These are phyloP conservation scores for Termitomyces sp. DNA, from an alignment of 768 basidiomycete genomes.

Conservation along the genomic window DNA sequence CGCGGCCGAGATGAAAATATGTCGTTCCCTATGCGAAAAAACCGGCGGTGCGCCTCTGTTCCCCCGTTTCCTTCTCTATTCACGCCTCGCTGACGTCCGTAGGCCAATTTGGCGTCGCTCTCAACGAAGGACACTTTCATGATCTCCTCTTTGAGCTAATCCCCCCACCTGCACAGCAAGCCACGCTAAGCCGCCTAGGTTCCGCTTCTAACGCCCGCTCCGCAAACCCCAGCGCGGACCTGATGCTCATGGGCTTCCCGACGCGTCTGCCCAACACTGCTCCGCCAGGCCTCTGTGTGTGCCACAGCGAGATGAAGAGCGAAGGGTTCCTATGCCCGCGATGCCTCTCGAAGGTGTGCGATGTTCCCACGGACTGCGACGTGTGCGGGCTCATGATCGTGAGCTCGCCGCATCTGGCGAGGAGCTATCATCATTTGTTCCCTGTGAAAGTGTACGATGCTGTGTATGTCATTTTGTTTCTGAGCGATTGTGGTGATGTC, in stretches of 20 bases:
- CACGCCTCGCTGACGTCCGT: slow-evolving; percentile 9
- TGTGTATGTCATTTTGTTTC: slow-evolving; percentile 51
- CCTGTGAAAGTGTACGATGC: slow-evolving; percentile 83
- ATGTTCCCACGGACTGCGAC: slow-evolving; percentile 97
- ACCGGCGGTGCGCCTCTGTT: slow-evolving; percentile 69
- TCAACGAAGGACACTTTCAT: slow-evolving; percentile 96
- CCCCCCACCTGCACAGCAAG: slow-evolving; percentile 84
- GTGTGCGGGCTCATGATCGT: slow-evolving; percentile 98
- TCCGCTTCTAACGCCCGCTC: slow-evolving; percentile 35
- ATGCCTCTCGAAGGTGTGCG: slow-evolving; percentile 90
- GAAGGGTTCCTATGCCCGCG: slow-evolving; percentile 95
- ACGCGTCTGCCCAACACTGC: slow-evolving; percentile 83
- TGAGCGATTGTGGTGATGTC: neutral
- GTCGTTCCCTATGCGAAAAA: slow-evolving; percentile 84
- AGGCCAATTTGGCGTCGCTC: slow-evolving; percentile 93
- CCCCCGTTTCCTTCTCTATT: neutral
- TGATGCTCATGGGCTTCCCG: slow-evolving; percentile 99
- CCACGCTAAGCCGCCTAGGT: slow-evolving; percentile 35
- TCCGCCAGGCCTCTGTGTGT: slow-evolving; percentile 82
- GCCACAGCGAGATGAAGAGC: slow-evolving; percentile 88
- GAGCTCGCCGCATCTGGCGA: slow-evolving; percentile 92
- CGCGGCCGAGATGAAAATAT: slow-evolving; percentile 98
- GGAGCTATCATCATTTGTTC: slow-evolving; percentile 94
- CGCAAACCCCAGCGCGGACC: slow-evolving; percentile 68
- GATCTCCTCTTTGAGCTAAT: slow-evolving; percentile 94